These are phyloP conservation scores for Biscogniauxia marginata DNA, from an alignment of 2,329 filamentous ascomycete genomes.

Conservation along the genomic window DNA sequence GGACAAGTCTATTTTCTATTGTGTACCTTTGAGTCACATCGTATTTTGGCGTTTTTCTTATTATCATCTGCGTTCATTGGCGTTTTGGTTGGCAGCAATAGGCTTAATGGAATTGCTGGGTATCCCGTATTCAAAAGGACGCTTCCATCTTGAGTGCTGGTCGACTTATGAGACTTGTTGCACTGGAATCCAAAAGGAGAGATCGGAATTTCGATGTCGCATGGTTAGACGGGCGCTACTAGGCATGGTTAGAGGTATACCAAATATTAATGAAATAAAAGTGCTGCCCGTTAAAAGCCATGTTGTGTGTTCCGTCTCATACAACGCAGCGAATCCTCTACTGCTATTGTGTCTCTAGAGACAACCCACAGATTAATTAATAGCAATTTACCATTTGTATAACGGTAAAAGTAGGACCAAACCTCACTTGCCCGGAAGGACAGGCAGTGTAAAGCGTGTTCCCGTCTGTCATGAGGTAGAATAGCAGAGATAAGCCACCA, in stretches of 20 bases:
- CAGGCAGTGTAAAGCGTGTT: not conserved
- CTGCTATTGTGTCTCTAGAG: not conserved
- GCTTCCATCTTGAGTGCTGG: no score
- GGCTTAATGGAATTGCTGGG: not conserved
- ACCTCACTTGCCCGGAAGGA: not conserved
- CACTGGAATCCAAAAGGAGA: not conserved
- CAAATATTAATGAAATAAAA: not conserved
- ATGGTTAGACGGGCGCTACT: not conserved
- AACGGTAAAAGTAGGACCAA: not conserved
- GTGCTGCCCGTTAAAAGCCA: not conserved
- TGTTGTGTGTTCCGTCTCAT: not conserved
- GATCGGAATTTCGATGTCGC: not conserved
- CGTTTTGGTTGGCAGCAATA: not conserved
- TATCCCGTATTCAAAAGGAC: not conserved
- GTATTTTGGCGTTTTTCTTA: not conserved
- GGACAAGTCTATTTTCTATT: not conserved
- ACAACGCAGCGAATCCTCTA: not conserved
- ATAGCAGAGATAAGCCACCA: not conserved
- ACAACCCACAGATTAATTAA: no score
- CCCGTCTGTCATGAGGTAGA: not conserved
- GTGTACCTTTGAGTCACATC: not conserved
- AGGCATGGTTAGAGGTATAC: not conserved
- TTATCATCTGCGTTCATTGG: not conserved
- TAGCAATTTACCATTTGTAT: not conserved
- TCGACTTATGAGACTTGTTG: not conserved